Conservation (phyloP, 257 asterid species). For the Buddleja alternifolia region DNA sequence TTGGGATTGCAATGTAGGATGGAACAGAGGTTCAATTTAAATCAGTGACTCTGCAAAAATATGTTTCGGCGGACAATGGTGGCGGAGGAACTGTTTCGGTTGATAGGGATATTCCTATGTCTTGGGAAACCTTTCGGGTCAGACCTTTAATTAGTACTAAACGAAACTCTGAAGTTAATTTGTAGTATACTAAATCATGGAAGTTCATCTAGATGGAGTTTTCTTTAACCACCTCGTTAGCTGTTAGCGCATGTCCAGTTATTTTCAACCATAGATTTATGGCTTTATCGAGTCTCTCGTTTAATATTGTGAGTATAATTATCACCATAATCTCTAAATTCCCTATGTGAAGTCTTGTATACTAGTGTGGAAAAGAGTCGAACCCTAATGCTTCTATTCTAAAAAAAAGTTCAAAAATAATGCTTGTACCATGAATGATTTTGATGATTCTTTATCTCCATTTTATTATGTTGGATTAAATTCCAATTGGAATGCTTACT, state of each 20-base stretch:
- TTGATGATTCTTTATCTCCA: background rate
- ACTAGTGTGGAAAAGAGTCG: background rate
- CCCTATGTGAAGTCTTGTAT: background rate
- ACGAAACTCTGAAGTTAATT: too few species aligned
- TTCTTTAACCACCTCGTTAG: background rate
- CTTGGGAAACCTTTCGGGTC: slow-evolving; percentile 84
- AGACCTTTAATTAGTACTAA: slow-evolving; percentile 16
- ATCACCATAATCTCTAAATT: background rate
- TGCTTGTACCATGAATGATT: background rate
- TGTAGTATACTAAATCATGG: too few species aligned
- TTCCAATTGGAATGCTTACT: background rate
- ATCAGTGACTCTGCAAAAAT: slow-evolving; percentile 56
- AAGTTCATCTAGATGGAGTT: too few species aligned
- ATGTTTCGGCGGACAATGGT: slow-evolving; percentile 72
- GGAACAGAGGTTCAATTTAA: slow-evolving; percentile 76
- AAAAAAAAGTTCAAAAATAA: background rate
- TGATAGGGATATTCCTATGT: slow-evolving; percentile 63
- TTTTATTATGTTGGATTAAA: background rate
- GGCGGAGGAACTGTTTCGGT: slow-evolving; percentile 62
- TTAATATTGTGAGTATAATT: background rate
- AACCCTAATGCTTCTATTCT: background rate
- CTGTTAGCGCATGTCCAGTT: background rate
- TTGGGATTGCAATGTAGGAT: slow-evolving; percentile 56
- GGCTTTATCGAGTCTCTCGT: background rate
- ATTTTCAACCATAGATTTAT: background rate